A percentile compares a stretch with the other conserved stretches of the same genome.
Evolutionary conservation across 2,329 filamentous ascomycete species (phyloP).

Genomic region (Aspergillus sp.): DNA sequence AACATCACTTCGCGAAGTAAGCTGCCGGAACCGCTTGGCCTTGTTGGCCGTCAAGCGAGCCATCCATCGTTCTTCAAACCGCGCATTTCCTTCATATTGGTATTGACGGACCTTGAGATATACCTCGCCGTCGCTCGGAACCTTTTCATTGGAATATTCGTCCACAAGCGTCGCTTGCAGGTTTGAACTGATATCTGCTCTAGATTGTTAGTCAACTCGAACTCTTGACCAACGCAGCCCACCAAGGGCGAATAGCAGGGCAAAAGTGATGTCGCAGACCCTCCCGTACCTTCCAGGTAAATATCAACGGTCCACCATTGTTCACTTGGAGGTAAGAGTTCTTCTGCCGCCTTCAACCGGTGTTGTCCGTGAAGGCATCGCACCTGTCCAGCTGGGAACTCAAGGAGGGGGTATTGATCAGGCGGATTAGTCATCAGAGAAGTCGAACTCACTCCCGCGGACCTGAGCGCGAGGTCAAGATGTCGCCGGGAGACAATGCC

Average conservation of each 20-base stretch:
- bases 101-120: not conserved
- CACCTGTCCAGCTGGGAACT: slow-evolving; percentile 23
- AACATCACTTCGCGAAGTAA: slow-evolving; percentile 5
- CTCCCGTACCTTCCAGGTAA: slow-evolving; percentile 24
- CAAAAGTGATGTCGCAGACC: no score
- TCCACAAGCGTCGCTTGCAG: slow-evolving; percentile 13
- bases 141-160: slow-evolving; percentile 8
- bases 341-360: slow-evolving; percentile 17
- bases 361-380: slow-evolving; percentile 27
- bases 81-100: not conserved
- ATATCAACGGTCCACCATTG: slow-evolving; percentile 32
- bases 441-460: not conserved
- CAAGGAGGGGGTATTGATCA: slow-evolving; percentile 16
- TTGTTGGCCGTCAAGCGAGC: slow-evolving; percentile 13
- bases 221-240: no score
- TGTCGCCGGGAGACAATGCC: slow-evolving; percentile 27
- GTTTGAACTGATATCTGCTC: slow-evolving; percentile 11
- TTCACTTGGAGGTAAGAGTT: slow-evolving; percentile 21
- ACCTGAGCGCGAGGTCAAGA: slow-evolving; percentile 16
- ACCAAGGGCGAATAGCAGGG: no score
- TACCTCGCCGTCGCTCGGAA: not conserved
- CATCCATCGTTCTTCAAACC: slow-evolving; percentile 6
- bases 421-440: slow-evolving; percentile 11
- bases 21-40: slow-evolving; percentile 7
- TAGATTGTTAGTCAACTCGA: not conserved